Evolutionary conservation across 495 filamentous ascomycete species (phyloP).

Genomic region (Aspergillus heteromorphus): DNA sequence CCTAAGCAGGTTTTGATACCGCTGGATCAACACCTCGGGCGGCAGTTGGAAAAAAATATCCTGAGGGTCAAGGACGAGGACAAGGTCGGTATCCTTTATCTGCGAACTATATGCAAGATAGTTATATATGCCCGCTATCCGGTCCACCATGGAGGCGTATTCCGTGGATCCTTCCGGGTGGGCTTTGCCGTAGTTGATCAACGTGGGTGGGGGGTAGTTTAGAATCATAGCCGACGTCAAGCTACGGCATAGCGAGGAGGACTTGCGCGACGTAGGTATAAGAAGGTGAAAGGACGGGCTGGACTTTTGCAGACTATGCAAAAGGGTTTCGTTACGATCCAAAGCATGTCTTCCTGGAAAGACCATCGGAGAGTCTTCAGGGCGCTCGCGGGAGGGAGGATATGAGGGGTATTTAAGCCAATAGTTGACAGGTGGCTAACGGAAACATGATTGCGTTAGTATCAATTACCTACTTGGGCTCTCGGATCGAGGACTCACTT

Average conservation of each 20-base stretch:
- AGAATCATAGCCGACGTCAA: constrained; percentile 56
- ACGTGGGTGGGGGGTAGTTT: constrained; percentile 55
- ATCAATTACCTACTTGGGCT: not conserved
- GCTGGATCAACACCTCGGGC: constrained; percentile 50
- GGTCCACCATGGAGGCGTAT: constrained; percentile 35
- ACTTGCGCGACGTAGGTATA: constrained; percentile 46
- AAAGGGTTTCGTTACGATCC: constrained; percentile 25
- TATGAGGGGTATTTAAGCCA: constrained; percentile 36
- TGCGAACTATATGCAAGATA: constrained; percentile 47
- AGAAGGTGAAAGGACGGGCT: constrained; percentile 58
- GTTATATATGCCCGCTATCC: constrained; percentile 45
- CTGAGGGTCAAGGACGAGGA: constrained; percentile 52
- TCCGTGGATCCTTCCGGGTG: constrained; percentile 26
- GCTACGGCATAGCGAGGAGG: constrained; percentile 52
- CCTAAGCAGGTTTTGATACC: constrained; percentile 46
- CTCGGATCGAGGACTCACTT: constrained; percentile 4
- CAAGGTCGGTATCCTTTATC: constrained; percentile 53
- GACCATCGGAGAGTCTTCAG: constrained; percentile 33
- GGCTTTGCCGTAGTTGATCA: constrained; percentile 44
- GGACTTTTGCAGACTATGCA: constrained; percentile 36
- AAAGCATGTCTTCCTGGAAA: constrained; percentile 15
- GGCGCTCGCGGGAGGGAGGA: constrained; percentile 27
- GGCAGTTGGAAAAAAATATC: constrained; percentile 61
- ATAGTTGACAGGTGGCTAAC: constrained; percentile 24
- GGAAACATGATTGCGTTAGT: not conserved